Conservation (phyloP, 441 rosid genomes). For the Adansonia rubrostipa region DNA sequence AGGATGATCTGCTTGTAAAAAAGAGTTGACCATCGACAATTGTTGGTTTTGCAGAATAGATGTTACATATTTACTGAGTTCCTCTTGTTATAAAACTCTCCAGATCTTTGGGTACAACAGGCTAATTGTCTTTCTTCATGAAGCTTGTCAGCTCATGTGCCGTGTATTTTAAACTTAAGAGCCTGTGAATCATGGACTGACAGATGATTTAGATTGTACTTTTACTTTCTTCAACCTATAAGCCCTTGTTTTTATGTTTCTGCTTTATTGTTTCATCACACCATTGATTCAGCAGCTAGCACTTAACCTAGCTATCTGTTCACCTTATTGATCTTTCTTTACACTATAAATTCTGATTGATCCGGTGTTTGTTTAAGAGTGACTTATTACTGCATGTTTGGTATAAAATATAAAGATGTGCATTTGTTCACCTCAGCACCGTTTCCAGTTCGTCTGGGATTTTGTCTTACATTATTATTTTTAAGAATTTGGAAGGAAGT, state of each 20-base stretch:
- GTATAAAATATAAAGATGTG: too few relatives aligned
- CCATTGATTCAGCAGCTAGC: background rate
- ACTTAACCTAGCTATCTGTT: too few relatives aligned
- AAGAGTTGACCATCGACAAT: background rate
- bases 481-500: too few relatives aligned
- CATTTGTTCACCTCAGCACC: too few relatives aligned
- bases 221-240: background rate
- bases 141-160: background rate
- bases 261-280: background rate
- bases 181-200: background rate
- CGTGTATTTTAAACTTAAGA: constrained; percentile 1
- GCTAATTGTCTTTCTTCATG: background rate
- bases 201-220: background rate
- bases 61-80: background rate
- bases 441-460: too few relatives aligned
- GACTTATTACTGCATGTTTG: too few relatives aligned
- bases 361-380: too few relatives aligned
- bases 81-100: background rate
- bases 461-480: too few relatives aligned
- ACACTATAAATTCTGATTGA: too few relatives aligned
- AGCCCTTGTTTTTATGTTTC: background rate
- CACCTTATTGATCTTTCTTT: too few relatives aligned
- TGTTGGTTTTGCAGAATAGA: background rate
- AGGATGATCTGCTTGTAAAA: constrained; percentile 49
- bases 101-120: too few relatives aligned